Base-by-base conservation (phyloP, 306 rosid species). In the Rubus idaeus region DNA sequence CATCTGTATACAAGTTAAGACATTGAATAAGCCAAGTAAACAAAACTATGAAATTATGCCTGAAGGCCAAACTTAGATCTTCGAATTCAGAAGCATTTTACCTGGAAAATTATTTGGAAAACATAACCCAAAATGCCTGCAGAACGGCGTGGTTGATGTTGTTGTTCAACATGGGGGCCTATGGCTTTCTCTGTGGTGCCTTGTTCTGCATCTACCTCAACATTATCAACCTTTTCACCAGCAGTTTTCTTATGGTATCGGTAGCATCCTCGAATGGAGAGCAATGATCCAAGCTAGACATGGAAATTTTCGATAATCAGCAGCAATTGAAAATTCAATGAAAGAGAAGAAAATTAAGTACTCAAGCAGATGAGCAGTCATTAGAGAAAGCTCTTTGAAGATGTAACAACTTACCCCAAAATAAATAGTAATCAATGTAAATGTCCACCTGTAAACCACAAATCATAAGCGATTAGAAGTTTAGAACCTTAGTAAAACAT, bases 91-190 rank as follows among this genome's bases (percentile, higher is more conserved):
- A 45, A 18, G 51, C 61, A 74, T 58, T 14, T 51, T 75, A 96
- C 99, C 94, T 92, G 99, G 71, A 90, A 96, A 49, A 92, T 81
- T 80, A 96, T 89, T 85, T 96, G 99, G 80, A 96, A 92, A 51
- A 84, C 76, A 75, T 92, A 92, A 39, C 96, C 91, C 82, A 86
- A 91, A 74, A 84, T 72, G 74, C 99, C 98, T 8, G 99, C 99
- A 73, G 87, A 78, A 83, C 80, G 81, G 60, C 90, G 94, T 18
- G 65, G 64, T 67, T 46, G 84, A 78, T 76, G 84, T 80, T 77
- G 84, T 77, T 79, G 82, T 77, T 78, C 82, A 47, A 40, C 84
- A 52, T 67, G 62, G 66, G 79, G 70, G 42, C 53, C 82, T 58
- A 75, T 60, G 78, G 37, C 66, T 85, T 87, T 92, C 50, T 73